Conservation (phyloP, 164 flowering plant genomes). For the Dillenia turbinata region DNA sequence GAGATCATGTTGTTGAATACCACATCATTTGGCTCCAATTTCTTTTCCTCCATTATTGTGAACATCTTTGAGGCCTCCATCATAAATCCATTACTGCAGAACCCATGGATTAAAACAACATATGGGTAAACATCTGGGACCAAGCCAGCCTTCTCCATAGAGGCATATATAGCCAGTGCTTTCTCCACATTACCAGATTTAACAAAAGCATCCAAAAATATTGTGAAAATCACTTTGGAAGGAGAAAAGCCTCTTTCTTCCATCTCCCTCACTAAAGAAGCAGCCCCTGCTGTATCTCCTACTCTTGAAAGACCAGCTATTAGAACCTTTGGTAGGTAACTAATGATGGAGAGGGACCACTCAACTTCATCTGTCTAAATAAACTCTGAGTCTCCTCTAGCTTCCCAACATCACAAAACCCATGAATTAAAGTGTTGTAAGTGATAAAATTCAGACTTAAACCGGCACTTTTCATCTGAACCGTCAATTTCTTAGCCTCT, state of each 20-base stretch:
- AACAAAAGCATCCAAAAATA: slow-evolving; percentile 46
- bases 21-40: slow-evolving; percentile 56
- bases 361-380: slow-evolving; percentile 38
- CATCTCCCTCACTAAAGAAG: slow-evolving; percentile 54
- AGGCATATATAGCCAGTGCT: slow-evolving; percentile 40
- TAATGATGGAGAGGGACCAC: slow-evolving; percentile 44
- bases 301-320: slow-evolving; percentile 49
- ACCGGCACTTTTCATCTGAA: slow-evolving; percentile 34
- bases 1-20: slow-evolving; percentile 58
- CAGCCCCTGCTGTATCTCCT: slow-evolving; percentile 27
- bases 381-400: slow-evolving; percentile 39
- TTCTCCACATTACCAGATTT: slow-evolving; percentile 49
- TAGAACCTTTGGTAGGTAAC: slow-evolving; percentile 59
- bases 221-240: slow-evolving; percentile 62
- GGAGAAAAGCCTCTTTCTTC: slow-evolving; percentile 54
- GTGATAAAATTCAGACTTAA: slow-evolving; percentile 50
- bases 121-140: slow-evolving; percentile 48
- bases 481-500: slow-evolving; percentile 44
- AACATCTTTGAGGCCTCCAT: slow-evolving; percentile 64
- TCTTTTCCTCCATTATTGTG: slow-evolving; percentile 35
- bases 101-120: slow-evolving; percentile 59
- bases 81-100: slow-evolving; percentile 62
- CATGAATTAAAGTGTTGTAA: slow-evolving; percentile 56
- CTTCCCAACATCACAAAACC: slow-evolving; percentile 44
- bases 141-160: slow-evolving; percentile 57